Percentiles rank a stretch among this genome's conserved stretches.
Evolutionary conservation across 441 rosid genomes (phyloP).

Genomic region (Euphorbia corollata): DNA sequence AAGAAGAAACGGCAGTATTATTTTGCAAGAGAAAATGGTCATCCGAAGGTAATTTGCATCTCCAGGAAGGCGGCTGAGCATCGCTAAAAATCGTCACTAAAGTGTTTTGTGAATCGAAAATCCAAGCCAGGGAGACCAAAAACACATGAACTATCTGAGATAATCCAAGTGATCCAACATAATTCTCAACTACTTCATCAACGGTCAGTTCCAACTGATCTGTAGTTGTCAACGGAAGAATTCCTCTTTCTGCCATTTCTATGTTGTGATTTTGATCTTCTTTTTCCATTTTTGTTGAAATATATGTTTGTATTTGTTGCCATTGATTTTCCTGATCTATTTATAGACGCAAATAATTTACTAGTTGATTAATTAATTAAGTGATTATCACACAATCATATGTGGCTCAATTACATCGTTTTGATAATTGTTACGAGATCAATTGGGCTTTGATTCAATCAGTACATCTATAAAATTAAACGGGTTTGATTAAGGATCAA

Average conservation of each 20-base stretch:
- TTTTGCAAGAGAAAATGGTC: too few relatives aligned
- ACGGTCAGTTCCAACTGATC: slow-evolving; percentile 2
- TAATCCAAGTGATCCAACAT: slow-evolving; percentile 51
- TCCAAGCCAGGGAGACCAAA: slow-evolving; percentile 59
- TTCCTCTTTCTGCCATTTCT: slow-evolving; percentile 11
- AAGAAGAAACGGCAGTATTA: neutral
- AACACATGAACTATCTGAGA: slow-evolving; percentile 55
- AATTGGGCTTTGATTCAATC: too few relatives aligned
- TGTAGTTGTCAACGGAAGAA: neutral
- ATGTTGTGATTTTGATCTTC: too few relatives aligned
- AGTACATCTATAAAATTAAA: too few relatives aligned
- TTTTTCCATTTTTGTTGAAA: too few relatives aligned
- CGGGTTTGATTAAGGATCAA: too few relatives aligned
- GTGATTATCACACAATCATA: too few relatives aligned
- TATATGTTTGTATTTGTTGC: too few relatives aligned
- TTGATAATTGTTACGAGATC: too few relatives aligned
- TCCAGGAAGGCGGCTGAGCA: slow-evolving; percentile 16
- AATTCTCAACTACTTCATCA: slow-evolving; percentile 27
- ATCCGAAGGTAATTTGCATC: neutral
- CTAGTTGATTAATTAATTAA: too few relatives aligned
- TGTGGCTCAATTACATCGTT: too few relatives aligned
- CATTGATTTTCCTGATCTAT: too few relatives aligned
- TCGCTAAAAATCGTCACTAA: slow-evolving; percentile 58
- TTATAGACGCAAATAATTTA: neutral
- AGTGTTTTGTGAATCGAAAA: slow-evolving; percentile 58